Evolutionary conservation across 768 basidiomycete species (phyloP), one percentile per base, ranked within the genome.

Genomic region (Boletus subcaerulescens): DNA sequence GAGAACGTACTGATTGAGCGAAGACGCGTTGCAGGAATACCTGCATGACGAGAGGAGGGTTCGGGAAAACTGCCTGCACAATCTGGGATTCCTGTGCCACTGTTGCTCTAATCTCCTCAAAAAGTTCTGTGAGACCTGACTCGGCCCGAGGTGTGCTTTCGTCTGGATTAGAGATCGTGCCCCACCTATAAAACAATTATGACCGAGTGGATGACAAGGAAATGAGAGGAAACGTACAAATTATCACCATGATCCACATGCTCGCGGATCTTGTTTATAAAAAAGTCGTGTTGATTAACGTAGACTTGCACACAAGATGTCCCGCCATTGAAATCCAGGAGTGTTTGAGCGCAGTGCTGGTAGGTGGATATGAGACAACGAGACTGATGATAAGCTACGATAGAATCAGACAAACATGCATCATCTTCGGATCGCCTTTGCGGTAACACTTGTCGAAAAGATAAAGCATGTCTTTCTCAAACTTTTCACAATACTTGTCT

Each of bases 251-350:
- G 72, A 14, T 79, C 72, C 55, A 79, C 78, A 32, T 77, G 77
- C 49, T 86, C 87, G 35, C 88, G 85, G 38, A 92, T 85, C 50
- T 91, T 84, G 67, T 95, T 95, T 69, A 98, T 98, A 78, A 99
- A 99, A 77, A 99, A 99, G 69, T 98, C 97, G 63, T 99, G 97
- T 68, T 99, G 97, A 65, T 98, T 99, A 52, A 99, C 97, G 64
- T 98, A 99, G 13, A 98, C 92, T 71, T 98, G 95, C 6, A 99
- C 90, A 66, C 97, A 98, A 1, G 94, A 96, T 42, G 90, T 78
- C 10, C 97, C 97, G 7, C 97, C 97, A 60, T 99, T 99, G 75
- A 99, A 99, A 70, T 98, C 97, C 17, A 97, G 81, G 7, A 99
- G 76, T 3, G 93, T 96, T 74, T 95, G 91, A 0, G 97, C 96